Base-by-base conservation (phyloP, 2,329 filamentous ascomycete species). In the Sclerotinia glacialis region DNA sequence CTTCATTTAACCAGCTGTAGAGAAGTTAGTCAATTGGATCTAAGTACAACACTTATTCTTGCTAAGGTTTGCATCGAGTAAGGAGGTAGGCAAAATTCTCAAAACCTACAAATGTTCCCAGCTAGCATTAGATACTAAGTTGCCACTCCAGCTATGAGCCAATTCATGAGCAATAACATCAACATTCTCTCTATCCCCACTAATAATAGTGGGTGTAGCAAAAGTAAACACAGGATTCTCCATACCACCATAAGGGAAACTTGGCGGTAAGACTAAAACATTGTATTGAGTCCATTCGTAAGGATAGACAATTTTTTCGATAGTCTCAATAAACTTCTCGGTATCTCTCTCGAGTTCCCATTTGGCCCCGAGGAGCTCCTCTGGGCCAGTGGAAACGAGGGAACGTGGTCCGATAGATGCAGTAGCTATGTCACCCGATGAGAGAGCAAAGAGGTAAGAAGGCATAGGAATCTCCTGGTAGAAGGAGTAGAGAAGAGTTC, bases 261-360 rank as follows among this genome's bases (percentile, higher is more conserved):
- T 94, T 0, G 92, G 91, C 5, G 94, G 94, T 42, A 98, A 82
- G 5, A 97, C 89, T 28, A 98, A 82, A 12, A 97, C 91, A 72
- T 98, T 98, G 82, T 98, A 98, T 72, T 93, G 89, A 21, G 92
- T 93, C 95, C 95, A 99, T 67, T 87, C 86, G 78, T 99, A 98
- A 0, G 92, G 91, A 72, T 92, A 96, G 56, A 97, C 86, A 53
- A 88, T 78, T 75, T 86, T 85, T 79, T 97, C 94, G 1, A 93
- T 92, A 21, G 91, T 88, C 70, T 93, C 85, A 77, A 99, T 90
- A 77, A 96, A 98, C 73, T 89, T 93, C 78, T 97, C 93, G 73
- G 94, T 96, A 75, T 96, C 93, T 34, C 85, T 84, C 78, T 97
- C 91, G 26, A 99, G 86, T 79, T 99, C 95, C 89, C 91, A 96